Evolutionary conservation across 805 yeast species (phyloP).

Genomic region (Starmerella ratchasimensis): DNA sequence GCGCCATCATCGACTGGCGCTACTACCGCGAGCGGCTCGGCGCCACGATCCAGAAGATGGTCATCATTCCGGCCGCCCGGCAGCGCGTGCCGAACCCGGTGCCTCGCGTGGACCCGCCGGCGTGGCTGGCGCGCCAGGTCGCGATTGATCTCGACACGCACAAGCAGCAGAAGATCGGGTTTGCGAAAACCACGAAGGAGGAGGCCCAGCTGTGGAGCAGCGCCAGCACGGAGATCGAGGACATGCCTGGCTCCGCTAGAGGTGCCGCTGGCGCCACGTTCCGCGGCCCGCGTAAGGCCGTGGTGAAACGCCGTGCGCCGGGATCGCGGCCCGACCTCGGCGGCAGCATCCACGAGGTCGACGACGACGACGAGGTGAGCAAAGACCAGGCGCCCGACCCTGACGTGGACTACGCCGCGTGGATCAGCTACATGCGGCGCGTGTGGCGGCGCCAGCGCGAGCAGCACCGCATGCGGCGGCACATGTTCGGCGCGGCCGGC

Average conservation of each 20-base stretch:
- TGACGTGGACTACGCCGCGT: slow-evolving; percentile 30
- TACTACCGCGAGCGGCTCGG: slow-evolving; percentile 84
- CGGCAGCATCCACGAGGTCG: slow-evolving; percentile 37
- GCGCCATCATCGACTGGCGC: slow-evolving; percentile 83
- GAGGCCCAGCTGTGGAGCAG: slow-evolving; percentile 10
- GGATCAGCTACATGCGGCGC: slow-evolving; percentile 61
- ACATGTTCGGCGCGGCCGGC: slow-evolving; percentile 53
- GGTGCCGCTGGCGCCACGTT: too few species aligned
- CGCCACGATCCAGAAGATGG: slow-evolving; percentile 85
- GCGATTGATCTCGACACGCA: slow-evolving; percentile 46
- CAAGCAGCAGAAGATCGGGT: slow-evolving; percentile 56
- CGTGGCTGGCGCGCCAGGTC: slow-evolving; percentile 67
- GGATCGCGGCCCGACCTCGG: too few species aligned
- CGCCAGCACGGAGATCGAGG: slow-evolving; percentile 53
- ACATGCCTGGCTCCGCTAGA: slow-evolving; percentile 38
- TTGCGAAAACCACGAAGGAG: slow-evolving; percentile 34
- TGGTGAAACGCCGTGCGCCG: too few species aligned
- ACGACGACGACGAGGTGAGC: slow-evolving; percentile 20
- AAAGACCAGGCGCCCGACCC: slow-evolving; percentile 21
- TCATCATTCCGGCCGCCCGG: slow-evolving; percentile 93
- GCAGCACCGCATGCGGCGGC: slow-evolving; percentile 55
- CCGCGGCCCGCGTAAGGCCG: slow-evolving; percentile 20
- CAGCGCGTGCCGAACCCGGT: slow-evolving; percentile 84
- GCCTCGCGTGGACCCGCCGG: slow-evolving; percentile 87
- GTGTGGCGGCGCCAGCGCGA: slow-evolving; percentile 75